Base-by-base conservation (phyloP, 768 basidiomycete genomes). In the Mycena venus region DNA sequence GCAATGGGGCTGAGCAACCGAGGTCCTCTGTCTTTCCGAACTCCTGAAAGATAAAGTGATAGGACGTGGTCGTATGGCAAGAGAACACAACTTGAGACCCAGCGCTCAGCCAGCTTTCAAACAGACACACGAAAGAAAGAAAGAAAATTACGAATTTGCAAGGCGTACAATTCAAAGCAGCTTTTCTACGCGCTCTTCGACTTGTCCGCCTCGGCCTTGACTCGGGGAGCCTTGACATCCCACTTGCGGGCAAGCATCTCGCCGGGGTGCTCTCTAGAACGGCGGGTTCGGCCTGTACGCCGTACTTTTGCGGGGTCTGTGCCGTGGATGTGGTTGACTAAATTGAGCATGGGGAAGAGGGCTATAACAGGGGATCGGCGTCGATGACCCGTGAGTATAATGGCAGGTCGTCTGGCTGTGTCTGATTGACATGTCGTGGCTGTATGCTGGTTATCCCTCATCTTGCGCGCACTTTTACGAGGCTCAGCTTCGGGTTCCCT, bases 281-380 rank as follows among this genome's bases (percentile, higher is more conserved):
- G 0, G 38, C 81, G 44, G 83, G 70, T 77, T 79, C 76, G 53
- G 59, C 75, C 68, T 85, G 83, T 53, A 87, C 86, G 29, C 86
- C 87, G 75, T 98, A 98, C 83, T 96, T 47, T 97, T 70, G 92
- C 90, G 23, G 94, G 90, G 79, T 97, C 94, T 11, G 92, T 91
- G 3, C 96, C 96, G 80, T 98, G 97, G 81, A 91, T 92, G 83
- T 98, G 97, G 83, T 97, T 94, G 78, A 97, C 97, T 59, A 99
- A 87, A 87, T 99, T 99, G 85, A 99, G 91, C 97, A 96, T 98
- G 79, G 49, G 73, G 64, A 49, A 77, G 49, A 77, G 72, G 8
- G 75, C 75, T 77, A 49, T 4, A 4, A 9, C 3, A 23, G 95
- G 12, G 98, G 98, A 87, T 99, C 98, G 0, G 92, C 88, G 84